Evolutionary conservation across 345 rosid species (phyloP).

Genomic region (Dimocarpus longan): DNA sequence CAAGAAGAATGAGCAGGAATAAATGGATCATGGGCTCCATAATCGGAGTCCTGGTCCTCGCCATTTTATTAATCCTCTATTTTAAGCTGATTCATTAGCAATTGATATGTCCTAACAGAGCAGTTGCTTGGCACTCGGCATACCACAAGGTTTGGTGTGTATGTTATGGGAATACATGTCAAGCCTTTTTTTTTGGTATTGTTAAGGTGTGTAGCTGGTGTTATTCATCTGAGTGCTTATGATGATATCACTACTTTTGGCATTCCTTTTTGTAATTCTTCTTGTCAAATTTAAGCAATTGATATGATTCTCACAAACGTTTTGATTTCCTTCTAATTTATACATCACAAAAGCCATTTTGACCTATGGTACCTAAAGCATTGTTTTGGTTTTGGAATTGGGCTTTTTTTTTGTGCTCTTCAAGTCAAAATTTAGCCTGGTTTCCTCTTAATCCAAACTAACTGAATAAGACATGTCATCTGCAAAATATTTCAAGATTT

Average conservation of each 20-base stretch:
- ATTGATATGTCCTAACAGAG: background rate
- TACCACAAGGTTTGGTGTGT: background rate
- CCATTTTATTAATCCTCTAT: slow-evolving; percentile 45
- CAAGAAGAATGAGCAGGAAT: slow-evolving; percentile 64
- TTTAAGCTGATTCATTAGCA: slow-evolving; percentile 44
- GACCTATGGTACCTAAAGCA: no score
- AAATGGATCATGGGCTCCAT: slow-evolving; percentile 50
- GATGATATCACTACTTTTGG: no score
- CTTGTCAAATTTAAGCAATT: background rate
- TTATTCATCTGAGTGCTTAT: no score
- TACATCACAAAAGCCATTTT: no score
- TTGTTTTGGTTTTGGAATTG: no score
- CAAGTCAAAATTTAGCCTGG: no score
- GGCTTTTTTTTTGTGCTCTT: no score
- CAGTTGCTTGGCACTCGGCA: background rate
- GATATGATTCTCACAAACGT: background rate
- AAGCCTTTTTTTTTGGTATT: background rate
- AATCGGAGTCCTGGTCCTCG: slow-evolving; percentile 39
- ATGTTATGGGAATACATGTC: background rate
- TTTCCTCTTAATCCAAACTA: no score
- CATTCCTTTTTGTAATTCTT: background rate
- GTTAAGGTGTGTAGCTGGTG: no score
- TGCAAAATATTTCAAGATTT: no score
- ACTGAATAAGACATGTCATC: no score
- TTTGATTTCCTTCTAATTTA: background rate